Evolutionary conservation across 1,139 yeast genomes (phyloP), one percentile per base, ranked within the genome.

Genomic region (Yamadazyma diddensiae): DNA sequence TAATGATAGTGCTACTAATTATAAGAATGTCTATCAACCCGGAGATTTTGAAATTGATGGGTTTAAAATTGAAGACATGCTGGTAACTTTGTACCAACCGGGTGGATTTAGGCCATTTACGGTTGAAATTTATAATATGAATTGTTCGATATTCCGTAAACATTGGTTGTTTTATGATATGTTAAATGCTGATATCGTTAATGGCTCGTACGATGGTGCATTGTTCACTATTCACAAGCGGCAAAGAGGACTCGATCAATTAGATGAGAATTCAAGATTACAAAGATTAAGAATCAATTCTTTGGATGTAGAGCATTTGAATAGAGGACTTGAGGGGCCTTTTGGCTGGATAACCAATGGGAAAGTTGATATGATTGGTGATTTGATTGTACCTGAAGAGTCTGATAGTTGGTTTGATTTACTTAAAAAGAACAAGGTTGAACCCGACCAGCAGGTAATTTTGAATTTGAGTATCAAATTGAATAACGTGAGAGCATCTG

Each of bases 281-380:
- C 88, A 94, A 3, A 69, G 96, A 28, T 68, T 86, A 41, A 64
- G 97, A 36, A 82, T 90, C 26, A 97, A 92, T 52, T 79, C 87
- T 12, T 74, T 92, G 33, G 82, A 79, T 49, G 75, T 92, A 25
- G 95, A 90, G 47, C 98, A 92, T 58, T 63, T 92, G 41, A 92
- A 92, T 52, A 74, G 85, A 1, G 97, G 97, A 0, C 71, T 86
- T 33, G 82, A 81, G 34, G 98, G 98, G 0, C 96, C 97, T 5
- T 86, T 92, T 58, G 97, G 97, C 2, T 92, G 98, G 98, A 90
- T 92, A 36, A 80, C 87, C 6, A 73, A 75, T 39, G 98, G 98
- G 6, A 79, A 79, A 37, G 97, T 90, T 14, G 97, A 92, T 56
- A 82, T 92, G 80, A 63, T 85, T 42, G 97, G 96, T 6, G 97